Base-by-base conservation (phyloP, 495 filamentous ascomycete genomes). In the Talaromyces borbonicus region DNA sequence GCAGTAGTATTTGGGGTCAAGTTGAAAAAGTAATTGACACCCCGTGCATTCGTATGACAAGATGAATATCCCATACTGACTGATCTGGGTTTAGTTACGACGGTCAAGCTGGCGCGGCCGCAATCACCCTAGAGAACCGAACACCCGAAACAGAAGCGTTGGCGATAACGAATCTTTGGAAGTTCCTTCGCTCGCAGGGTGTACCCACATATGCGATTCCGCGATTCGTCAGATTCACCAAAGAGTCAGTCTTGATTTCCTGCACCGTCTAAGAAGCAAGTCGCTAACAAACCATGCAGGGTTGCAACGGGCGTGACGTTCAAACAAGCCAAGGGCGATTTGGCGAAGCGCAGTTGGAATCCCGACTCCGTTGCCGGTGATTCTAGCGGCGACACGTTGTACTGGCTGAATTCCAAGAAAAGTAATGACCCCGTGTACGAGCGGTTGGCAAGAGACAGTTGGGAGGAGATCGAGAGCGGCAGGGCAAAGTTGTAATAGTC, bases 1-100 rank as follows among this genome's bases (percentile, higher is more conserved):
- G 71, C 71, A 3, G 62, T 72, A 15, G 71, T 76, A 2, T 76
- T 70, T 50, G 72, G 72, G 11, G 70, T 76, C 2, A 70, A 65
- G 25, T 49, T 75, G 12, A 40, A 37, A 18, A 56, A 62, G 69
- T 72, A 60, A 37, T 60, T 56, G 3, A 12, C 0, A 15, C 12
- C 12, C 8, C 16, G 5, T 4, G 11, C n/a, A 23, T 14, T 43
- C 1, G 19, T 37, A 20, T 14, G 7, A 11, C 12, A 6, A 3
- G 15, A 3, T 35, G 20, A 40, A 26, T 12, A 36, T 18, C 32
- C 32, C 11, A 7, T 5, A 7, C 15, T 11, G 19, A 24, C 29
- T 33, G 38, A 43, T 24, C 19, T 44, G 20, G 18, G 16, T 16
- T 9, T 39, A 73, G 69, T 11, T 75, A 75, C 50, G 72, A 75